Conservation (phyloP, 169 alveolate species). For the Plasmodium ovale region DNA sequence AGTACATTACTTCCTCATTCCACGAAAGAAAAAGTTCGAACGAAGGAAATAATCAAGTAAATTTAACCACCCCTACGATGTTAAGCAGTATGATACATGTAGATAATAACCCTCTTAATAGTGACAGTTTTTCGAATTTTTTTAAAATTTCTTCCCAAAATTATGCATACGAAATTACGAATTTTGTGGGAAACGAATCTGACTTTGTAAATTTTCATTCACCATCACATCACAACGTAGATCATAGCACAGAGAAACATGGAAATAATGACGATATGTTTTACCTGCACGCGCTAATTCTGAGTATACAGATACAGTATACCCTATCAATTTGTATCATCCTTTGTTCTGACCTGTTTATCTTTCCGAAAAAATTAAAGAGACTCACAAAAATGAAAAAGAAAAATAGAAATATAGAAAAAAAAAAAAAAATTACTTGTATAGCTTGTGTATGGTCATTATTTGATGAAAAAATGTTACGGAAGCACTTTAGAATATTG, state of each 20-base stretch:
- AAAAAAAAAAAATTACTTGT: background rate
- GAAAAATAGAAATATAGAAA: conserved; percentile 5
- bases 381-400: conserved; percentile 11
- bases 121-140: background rate
- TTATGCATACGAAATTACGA: background rate
- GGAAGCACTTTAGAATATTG: conserved; percentile 53
- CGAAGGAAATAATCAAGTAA: background rate
- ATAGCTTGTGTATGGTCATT: conserved; percentile 1
- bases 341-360: conserved; percentile 56
- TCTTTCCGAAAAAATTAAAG: conserved; percentile 29
- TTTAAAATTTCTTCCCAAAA: background rate
- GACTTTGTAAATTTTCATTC: background rate
- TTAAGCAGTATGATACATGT: background rate
- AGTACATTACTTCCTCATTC: background rate
- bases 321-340: conserved; percentile 58
- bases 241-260: background rate
- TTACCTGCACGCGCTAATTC: conserved; percentile 46
- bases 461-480: conserved; percentile 41
- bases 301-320: conserved; percentile 74
- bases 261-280: conserved; percentile 63
- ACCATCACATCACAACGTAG: background rate
- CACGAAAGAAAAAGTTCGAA: background rate
- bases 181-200: background rate
- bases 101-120: background rate
- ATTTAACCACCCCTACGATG: background rate